Evolutionary conservation across 2,329 filamentous ascomycete genomes (phyloP), one percentile per base, ranked within the genome.

Genomic region (Fusarium citri): DNA sequence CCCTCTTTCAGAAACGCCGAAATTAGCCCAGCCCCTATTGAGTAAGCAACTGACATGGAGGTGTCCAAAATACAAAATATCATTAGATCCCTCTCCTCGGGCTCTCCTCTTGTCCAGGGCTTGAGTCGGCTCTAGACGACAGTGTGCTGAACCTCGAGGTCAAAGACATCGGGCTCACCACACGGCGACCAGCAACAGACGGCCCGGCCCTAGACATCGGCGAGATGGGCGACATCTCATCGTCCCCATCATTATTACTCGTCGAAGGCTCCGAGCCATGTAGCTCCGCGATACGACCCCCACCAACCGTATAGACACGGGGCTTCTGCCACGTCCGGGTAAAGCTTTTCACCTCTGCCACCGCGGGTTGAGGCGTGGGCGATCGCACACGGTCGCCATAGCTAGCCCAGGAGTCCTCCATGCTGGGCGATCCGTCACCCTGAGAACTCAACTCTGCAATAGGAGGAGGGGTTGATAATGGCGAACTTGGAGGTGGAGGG

Each of bases 351-450:
- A 68, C 55, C 57, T 76, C 73, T 14, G 73, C 73, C 28, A 76
- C 64, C 5, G 73, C 73, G 2, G 72, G 72, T 49, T 68, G 74
- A 10, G 73, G 73, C 10, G 73, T 75, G 7, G 73, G 67, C 16
- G 72, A 76, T 20, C 53, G 59, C 4, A 66, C 62, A 15, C 72
- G 64, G 20, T 76, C 71, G n/a, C 68, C 62, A 4, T 54, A 64
- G 12, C 64, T 63, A 25, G 60, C 42, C 70, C 66, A 75, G 0
- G 66, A 69, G n/a, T 65, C 56, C 8, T 64, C 59, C 18, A 62
- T 51, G 11, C 55, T 60, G 3, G 51, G 46, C 20, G 53, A 31
- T 9, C 41, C 55, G 8, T 71, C 69, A 5, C 41, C 46, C 4
- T 59, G 48, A 15, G 56, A 28, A 23, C 47, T 55, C 42, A 54